Base-by-base conservation (phyloP, 2,329 filamentous ascomycete species). In the Pseudonectria foliicola region DNA sequence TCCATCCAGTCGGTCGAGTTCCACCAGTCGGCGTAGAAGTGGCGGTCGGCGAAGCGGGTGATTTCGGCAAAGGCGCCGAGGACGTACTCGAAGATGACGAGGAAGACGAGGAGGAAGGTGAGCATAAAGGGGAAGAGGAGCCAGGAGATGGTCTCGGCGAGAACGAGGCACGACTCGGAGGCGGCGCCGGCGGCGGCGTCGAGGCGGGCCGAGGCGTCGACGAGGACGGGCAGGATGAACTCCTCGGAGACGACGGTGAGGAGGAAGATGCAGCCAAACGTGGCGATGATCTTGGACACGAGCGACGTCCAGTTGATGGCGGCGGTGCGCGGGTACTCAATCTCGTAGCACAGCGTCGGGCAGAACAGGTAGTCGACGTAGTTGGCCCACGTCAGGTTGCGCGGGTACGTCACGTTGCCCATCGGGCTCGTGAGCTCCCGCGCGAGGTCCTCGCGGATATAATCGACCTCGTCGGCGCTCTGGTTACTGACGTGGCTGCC, bases 111-210 rank as follows among this genome's bases (percentile, higher is more conserved):
- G 4, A 96, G 69, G 59, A 96, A 93, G 4, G 82, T 94, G 42
- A 96, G 73, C 86, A 95, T 95, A 61, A 96, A 98, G 3, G 92
- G 92, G 62, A 95, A 96, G 14, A 98, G 74, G 13, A 98, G 77
- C 70, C 85, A 80, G 38, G 84, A 90, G 55, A 95, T 89, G 11
- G 85, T 88, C 68, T 96, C 92, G 18, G 85, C 78, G 15, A 98
- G 72, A 46, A 95, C 80, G 40, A 98, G 75, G 3, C 78, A 70
- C 37, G 76, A 77, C 43, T 96, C 92, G 2, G 73, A 63, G 18
- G 68, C 55, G 27, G 70, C 44, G n/a, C 51, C 36, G 7, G 56
- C 47, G 3, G 63, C 55, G 5, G 56, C 46, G 8, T 72, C 67
- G 33, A 82, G 70, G 6, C 72, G 70, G 8, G 48, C 38, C 0